These are phyloP conservation scores for Amylostereum chailletii DNA, from an alignment of 1,284 basidiomycete genomes.

Conservation along the genomic window DNA sequence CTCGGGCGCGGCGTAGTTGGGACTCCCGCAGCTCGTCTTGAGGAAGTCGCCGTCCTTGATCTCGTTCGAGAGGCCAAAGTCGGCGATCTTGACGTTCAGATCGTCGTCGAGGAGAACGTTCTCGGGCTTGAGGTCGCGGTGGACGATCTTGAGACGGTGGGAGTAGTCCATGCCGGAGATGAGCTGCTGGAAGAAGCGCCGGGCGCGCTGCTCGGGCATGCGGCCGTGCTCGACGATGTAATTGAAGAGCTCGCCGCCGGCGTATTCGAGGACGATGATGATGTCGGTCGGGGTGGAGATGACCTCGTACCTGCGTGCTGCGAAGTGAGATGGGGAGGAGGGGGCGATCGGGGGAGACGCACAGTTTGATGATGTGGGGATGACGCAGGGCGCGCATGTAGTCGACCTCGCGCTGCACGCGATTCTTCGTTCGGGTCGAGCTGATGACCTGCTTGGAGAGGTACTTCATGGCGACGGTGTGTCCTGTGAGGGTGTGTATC, in stretches of 20 bases:
- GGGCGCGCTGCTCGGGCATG: conserved; percentile 79
- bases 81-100: conserved; percentile 89
- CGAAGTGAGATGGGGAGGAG: conserved; percentile 9
- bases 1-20: conserved; percentile 94
- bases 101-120: conserved; percentile 77
- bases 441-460: conserved; percentile 93
- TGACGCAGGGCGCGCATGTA: conserved; percentile 89
- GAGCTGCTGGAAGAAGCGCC: conserved; percentile 93
- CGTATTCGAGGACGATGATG: conserved; percentile 93
- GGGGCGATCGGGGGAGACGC: conserved; percentile 20
- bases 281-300: conserved; percentile 91
- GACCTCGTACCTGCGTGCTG: conserved; percentile 74
- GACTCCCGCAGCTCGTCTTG: conserved; percentile 91
- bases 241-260: conserved; percentile 90
- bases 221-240: conserved; percentile 87
- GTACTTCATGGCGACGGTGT: conserved; percentile 96
- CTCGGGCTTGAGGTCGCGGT: conserved; percentile 90
- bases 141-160: conserved; percentile 90
- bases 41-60: conserved; percentile 94
- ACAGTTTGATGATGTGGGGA: conserved; percentile 96
- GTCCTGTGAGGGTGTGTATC: conserved; percentile 88
- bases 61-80: conserved; percentile 91
- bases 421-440: conserved; percentile 82
- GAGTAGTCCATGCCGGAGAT: conserved; percentile 95
- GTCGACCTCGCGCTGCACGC: conserved; percentile 93